Conservation (phyloP, 1,139 yeast species). For the Suhomyces chickasaworum region DNA sequence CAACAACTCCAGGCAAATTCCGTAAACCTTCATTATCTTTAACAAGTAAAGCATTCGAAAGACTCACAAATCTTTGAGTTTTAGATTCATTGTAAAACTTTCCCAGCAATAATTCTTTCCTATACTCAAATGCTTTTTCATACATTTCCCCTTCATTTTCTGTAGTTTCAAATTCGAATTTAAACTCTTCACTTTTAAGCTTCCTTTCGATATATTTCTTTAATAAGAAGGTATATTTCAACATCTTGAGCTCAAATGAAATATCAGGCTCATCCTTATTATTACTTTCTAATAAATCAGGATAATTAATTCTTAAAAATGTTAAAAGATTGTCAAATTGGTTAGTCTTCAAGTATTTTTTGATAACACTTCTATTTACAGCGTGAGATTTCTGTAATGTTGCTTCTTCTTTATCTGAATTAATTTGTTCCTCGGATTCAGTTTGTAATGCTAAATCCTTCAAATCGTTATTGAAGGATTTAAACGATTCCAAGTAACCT, state of each 20-base stretch:
- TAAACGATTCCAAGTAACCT: conserved; percentile 70
- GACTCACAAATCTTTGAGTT: conserved; percentile 23
- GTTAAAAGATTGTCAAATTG: conserved; percentile 51
- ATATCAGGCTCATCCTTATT: conserved; percentile 32
- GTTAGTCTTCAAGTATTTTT: conserved; percentile 46
- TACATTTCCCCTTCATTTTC: conserved; percentile 16
- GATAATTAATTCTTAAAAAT: conserved; percentile 47
- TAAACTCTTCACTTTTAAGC: conserved; percentile 19
- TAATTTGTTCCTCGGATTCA: not conserved
- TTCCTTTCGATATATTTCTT: conserved; percentile 26
- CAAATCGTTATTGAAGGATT: conserved; percentile 50
- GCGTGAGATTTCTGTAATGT: conserved; percentile 38
- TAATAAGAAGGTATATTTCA: conserved; percentile 46
- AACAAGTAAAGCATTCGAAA: conserved; percentile 35
- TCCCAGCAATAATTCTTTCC: conserved; percentile 17
- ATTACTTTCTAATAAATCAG: conserved; percentile 32
- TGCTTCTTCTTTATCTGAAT: conserved; percentile 13
- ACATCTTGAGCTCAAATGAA: conserved; percentile 54
- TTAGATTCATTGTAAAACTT: conserved; percentile 18
- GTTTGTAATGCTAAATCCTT: conserved; percentile 41
- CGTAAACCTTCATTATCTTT: conserved; percentile 24
- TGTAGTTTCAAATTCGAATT: conserved; percentile 18
- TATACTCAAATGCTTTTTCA: conserved; percentile 15
- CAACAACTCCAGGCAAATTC: conserved; percentile 27
- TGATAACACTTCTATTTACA: conserved; percentile 52